Conservation (phyloP, 2,329 filamentous ascomycete species). For the Xenosphaeropsis pyriputrescens region DNA sequence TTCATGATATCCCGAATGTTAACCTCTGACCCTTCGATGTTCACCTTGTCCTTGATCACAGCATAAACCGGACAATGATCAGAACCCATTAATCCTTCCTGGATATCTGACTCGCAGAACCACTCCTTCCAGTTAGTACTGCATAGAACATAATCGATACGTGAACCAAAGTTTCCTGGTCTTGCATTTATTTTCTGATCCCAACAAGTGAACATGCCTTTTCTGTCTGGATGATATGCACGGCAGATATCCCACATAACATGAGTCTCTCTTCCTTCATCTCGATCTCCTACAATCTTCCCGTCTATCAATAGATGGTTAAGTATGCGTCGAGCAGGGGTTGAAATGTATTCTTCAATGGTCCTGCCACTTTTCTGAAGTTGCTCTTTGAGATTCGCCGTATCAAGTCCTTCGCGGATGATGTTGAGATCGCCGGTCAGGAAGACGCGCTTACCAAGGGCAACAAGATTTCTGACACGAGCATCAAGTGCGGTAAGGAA, state of each 20-base stretch:
- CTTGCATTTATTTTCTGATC: conserved; percentile 88
- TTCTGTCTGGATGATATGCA: conserved; percentile 62
- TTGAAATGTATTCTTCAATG: conserved; percentile 56
- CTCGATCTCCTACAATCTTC: conserved; percentile 48
- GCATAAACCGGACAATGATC: conserved; percentile 94
- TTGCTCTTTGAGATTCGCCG: conserved; percentile 56
- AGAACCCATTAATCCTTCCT: conserved; percentile 85
- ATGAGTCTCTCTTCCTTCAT: conserved; percentile 53
- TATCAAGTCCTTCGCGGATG: conserved; percentile 46
- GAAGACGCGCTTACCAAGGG: conserved; percentile 71
- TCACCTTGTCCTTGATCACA: conserved; percentile 49
- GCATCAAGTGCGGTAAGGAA: conserved; percentile 72
- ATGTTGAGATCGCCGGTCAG: conserved; percentile 86
- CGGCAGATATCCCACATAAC: conserved; percentile 76
- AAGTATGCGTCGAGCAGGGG: conserved; percentile 61
- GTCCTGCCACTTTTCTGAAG: conserved; percentile 57
- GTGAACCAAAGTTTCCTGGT: conserved; percentile 83
- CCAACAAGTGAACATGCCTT: conserved; percentile 96
- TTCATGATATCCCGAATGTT: conserved; percentile 65
- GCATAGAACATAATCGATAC: conserved; percentile 89
- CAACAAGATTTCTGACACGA: conserved; percentile 69
- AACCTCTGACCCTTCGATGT: conserved; percentile 28
- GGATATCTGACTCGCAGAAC: conserved; percentile 73
- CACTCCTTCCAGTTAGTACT: conserved; percentile 65
- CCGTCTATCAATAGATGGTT: conserved; percentile 75